These are phyloP conservation scores for Skeletonema costatum DNA, from an alignment of 108 stramenopile species.

Conservation along the genomic window DNA sequence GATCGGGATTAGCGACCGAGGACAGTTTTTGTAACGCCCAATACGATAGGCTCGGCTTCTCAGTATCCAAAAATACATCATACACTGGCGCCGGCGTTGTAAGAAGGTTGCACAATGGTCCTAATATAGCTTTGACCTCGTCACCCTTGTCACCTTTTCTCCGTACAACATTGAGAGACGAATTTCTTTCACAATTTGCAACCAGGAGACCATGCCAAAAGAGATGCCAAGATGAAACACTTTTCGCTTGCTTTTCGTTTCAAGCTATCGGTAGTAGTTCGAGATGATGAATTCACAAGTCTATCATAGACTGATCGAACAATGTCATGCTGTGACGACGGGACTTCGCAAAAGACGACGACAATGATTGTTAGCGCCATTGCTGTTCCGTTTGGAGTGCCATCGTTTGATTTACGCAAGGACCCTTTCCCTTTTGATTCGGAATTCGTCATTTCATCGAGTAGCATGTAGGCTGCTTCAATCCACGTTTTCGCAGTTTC, in stretches of 20 bases:
- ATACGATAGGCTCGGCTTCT: constrained; percentile 18
- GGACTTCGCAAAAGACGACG: constrained; percentile 42
- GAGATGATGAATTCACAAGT: constrained; percentile 10
- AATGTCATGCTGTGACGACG: constrained; percentile 35
- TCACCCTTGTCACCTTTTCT: constrained; percentile 6
- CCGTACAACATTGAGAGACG: constrained; percentile 10
- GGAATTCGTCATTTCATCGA: constrained; percentile 19
- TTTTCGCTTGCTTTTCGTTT: background rate
- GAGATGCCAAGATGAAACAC: constrained; percentile 23
- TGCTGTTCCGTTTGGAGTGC: constrained; percentile 23
- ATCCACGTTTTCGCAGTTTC: constrained; percentile 41
- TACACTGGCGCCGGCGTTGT: constrained; percentile 12
- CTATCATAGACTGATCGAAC: constrained; percentile 31
- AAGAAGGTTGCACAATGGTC: constrained; percentile 37
- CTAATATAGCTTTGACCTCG: constrained; percentile 9
- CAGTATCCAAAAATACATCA: constrained; percentile 1
- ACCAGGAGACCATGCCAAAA: constrained; percentile 35
- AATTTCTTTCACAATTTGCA: constrained; percentile 4
- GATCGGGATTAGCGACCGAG: constrained; percentile 20
- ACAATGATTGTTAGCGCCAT: constrained; percentile 37
- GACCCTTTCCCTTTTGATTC: background rate
- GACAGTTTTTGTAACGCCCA: constrained; percentile 17
- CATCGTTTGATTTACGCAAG: background rate
- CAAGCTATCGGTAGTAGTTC: background rate
- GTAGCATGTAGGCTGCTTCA: constrained; percentile 38